Evolutionary conservation across 208 protist species (phyloP).

Genomic region (Acanthamoeba comandoni): DNA sequence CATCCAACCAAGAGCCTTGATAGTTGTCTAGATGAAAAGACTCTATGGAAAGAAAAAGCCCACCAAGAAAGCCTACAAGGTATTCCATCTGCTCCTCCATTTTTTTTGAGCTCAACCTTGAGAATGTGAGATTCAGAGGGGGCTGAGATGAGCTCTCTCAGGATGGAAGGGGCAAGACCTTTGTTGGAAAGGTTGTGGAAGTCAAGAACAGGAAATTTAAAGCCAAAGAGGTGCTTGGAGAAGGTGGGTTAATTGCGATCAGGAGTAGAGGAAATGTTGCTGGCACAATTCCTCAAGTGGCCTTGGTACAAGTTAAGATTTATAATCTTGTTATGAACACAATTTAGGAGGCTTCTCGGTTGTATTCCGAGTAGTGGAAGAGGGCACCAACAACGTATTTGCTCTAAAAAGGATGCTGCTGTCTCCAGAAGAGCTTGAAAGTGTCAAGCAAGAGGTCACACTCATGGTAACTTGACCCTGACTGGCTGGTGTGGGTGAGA

Average conservation of each 20-base stretch:
- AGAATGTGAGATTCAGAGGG: too few species aligned
- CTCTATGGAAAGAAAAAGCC: too few species aligned
- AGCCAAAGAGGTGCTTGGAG: conserved; percentile 43
- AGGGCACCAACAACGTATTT: conserved; percentile 55
- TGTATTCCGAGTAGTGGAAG: conserved; percentile 63
- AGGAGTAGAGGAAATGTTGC: neutral
- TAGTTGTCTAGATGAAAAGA: too few species aligned
- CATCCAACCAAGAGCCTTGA: too few species aligned
- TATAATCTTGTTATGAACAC: neutral
- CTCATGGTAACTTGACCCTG: conserved; percentile 30
- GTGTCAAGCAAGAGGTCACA: conserved; percentile 50
- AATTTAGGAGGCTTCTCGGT: conserved; percentile 48
- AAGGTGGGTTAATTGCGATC: conserved; percentile 2
- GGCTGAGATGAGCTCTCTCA: neutral
- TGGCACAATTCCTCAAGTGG: neutral
- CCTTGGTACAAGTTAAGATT: neutral
- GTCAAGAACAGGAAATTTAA: conserved; percentile 61
- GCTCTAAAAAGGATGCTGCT: conserved; percentile 60
- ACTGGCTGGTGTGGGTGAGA: too few species aligned
- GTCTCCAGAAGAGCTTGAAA: neutral
- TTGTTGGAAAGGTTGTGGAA: conserved; percentile 46
- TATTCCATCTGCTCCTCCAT: too few species aligned
- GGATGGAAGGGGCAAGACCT: conserved; percentile 25
- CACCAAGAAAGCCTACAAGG: too few species aligned
- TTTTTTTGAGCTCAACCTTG: too few species aligned